These are phyloP conservation scores for Ascochyta lentis DNA, from an alignment of 2,329 filamentous ascomycete species.

Conservation along the genomic window DNA sequence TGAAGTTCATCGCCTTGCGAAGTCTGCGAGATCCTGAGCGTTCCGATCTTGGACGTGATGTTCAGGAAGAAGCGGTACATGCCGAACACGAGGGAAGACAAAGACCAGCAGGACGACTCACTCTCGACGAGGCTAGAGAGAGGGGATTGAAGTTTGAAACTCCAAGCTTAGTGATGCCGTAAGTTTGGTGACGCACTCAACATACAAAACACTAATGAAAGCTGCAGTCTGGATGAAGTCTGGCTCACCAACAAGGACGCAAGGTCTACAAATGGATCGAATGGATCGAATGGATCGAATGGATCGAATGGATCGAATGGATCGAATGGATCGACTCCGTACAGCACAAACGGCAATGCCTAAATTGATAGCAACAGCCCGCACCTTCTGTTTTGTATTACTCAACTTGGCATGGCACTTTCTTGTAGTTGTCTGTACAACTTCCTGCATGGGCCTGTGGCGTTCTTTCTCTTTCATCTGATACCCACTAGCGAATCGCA, in stretches of 20 bases:
- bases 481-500: slow-evolving; percentile 15
- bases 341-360: slow-evolving; percentile 26
- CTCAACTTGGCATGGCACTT: slow-evolving; percentile 13
- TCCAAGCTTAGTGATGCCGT: slow-evolving; percentile 73
- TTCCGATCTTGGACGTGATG: slow-evolving; percentile 55
- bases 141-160: slow-evolving; percentile 76
- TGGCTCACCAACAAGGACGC: slow-evolving; percentile 63
- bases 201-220: slow-evolving; percentile 19
- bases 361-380: background rate
- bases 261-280: slow-evolving; percentile 31
- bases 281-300: slow-evolving; percentile 35
- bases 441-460: slow-evolving; percentile 18
- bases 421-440: slow-evolving; percentile 20
- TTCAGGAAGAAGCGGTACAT: slow-evolving; percentile 50
- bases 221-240: slow-evolving; percentile 66
- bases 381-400: background rate
- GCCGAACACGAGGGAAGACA: slow-evolving; percentile 15
- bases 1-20: slow-evolving; percentile 87
- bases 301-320: slow-evolving; percentile 34
- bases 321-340: slow-evolving; percentile 30
- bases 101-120: slow-evolving; percentile 55
- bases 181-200: slow-evolving; percentile 48
- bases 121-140: slow-evolving; percentile 75
- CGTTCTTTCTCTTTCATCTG: slow-evolving; percentile 3
- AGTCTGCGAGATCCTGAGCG: slow-evolving; percentile 74